These are phyloP conservation scores for Termitomyces heimii DNA, from an alignment of 768 basidiomycete genomes.

Conservation along the genomic window DNA sequence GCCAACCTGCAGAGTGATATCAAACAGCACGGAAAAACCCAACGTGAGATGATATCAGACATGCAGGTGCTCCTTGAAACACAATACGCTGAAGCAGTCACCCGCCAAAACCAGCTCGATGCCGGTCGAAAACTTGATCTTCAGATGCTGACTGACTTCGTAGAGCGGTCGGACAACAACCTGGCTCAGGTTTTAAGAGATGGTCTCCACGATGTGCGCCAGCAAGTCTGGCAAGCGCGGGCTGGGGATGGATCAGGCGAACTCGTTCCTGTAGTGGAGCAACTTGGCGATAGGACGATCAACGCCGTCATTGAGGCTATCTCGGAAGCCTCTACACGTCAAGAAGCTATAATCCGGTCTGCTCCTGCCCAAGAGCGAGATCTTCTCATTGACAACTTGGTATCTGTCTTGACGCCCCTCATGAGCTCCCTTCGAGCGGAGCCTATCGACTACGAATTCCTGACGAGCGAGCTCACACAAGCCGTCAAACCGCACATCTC, in stretches of 20 bases:
- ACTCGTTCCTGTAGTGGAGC: slow-evolving; percentile 46
- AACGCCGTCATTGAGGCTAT: slow-evolving; percentile 58
- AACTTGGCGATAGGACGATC: slow-evolving; percentile 50
- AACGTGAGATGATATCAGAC: slow-evolving; percentile 61
- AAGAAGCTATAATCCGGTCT: slow-evolving; percentile 45
- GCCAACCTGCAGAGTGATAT: slow-evolving; percentile 39
- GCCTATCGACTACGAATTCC: slow-evolving; percentile 69
- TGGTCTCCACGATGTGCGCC: slow-evolving; percentile 49
- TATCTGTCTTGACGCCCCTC: slow-evolving; percentile 52
- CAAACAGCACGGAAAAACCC: slow-evolving; percentile 18
- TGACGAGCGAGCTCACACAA: slow-evolving; percentile 72
- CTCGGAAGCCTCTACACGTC: slow-evolving; percentile 46
- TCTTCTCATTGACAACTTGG: slow-evolving; percentile 53
- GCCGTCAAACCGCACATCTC: slow-evolving; percentile 87
- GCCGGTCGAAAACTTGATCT: slow-evolving; percentile 76
- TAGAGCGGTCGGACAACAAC: slow-evolving; percentile 64
- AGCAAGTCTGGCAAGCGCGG: slow-evolving; percentile 29
- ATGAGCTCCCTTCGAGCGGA: slow-evolving; percentile 58
- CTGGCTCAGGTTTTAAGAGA: slow-evolving; percentile 49
- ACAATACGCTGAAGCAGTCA: slow-evolving; percentile 60
- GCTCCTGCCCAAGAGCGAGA: slow-evolving; percentile 51
- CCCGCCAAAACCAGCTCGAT: slow-evolving; percentile 54
- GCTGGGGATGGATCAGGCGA: slow-evolving; percentile 21
- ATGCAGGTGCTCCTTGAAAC: slow-evolving; percentile 62
- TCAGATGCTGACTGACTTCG: slow-evolving; percentile 62